Conservation (phyloP, 805 yeast genomes). For the Candida patagonica region DNA sequence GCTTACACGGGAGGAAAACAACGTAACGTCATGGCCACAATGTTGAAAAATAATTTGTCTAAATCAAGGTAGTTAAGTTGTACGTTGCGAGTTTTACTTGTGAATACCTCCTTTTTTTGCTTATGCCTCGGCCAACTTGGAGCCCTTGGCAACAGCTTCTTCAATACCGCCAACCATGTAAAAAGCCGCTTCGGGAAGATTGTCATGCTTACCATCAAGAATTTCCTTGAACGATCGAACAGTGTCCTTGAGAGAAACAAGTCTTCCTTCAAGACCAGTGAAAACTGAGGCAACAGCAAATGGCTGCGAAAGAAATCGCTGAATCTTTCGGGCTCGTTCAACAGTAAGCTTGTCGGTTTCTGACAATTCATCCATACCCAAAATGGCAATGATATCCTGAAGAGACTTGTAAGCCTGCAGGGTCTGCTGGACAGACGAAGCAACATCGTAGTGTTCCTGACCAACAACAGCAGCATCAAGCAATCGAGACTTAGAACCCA, state of each 20-base stretch:
- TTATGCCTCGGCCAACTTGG: conserved; percentile 64
- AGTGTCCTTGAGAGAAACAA: conserved; percentile 95
- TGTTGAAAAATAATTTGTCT: no score
- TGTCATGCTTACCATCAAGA: conserved; percentile 96
- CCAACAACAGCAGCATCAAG: conserved; percentile 96
- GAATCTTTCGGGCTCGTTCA: conserved; percentile 99
- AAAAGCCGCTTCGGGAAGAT: conserved; percentile 98
- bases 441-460: conserved; percentile 96
- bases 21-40: no score
- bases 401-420: conserved; percentile 99
- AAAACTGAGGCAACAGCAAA: conserved; percentile 99
- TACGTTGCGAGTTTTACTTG: no score
- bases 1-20: no score
- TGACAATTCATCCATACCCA: conserved; percentile 99
- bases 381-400: conserved; percentile 99
- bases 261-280: conserved; percentile 98
- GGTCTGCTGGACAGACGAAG: conserved; percentile 93
- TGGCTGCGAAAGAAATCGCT: conserved; percentile 99
- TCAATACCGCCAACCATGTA: conserved; percentile 99
- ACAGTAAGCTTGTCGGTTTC: conserved; percentile 98
- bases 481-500: conserved; percentile 98
- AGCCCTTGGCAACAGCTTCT: conserved; percentile 98
- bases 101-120: no score
- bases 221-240: conserved; percentile 92
- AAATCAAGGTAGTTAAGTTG: no score